Evolutionary conservation across 345 rosid genomes (phyloP).

Genomic region (Citrus reticulata): DNA sequence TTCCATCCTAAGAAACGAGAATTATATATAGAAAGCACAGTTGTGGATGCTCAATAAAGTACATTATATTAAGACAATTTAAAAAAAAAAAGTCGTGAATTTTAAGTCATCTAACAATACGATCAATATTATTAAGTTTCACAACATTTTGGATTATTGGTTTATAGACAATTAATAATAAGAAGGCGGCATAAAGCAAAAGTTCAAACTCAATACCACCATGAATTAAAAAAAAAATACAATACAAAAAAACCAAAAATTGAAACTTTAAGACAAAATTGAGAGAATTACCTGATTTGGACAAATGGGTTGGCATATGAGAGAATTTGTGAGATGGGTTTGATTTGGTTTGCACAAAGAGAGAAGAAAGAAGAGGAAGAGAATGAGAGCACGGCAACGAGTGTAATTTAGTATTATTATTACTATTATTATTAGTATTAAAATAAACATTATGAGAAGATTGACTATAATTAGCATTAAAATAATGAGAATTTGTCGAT

Average conservation of each 20-base stretch:
- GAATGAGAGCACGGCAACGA: conserved; percentile 8
- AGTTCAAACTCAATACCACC: not conserved
- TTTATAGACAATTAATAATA: not conserved
- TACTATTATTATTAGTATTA: not conserved
- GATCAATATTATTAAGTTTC: not conserved
- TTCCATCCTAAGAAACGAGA: not conserved
- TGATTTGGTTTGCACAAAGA: conserved; percentile 5
- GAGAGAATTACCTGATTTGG: conserved; percentile 36
- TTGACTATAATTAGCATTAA: conserved; percentile 1
- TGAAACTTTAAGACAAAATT: not conserved
- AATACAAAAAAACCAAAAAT: not conserved
- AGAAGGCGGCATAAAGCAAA: not conserved
- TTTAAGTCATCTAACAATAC: not conserved
- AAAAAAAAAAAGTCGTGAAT: not conserved
- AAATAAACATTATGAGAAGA: not conserved
- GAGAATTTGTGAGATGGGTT: conserved; percentile 19
- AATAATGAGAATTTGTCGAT: conserved; percentile 19
- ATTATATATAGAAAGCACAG: not conserved
- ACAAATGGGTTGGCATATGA: conserved; percentile 29
- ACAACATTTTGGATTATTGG: not conserved
- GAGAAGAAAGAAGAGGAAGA: conserved; percentile 11
- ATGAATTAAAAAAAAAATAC: not conserved
- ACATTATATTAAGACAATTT: not conserved
- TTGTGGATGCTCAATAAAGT: not conserved
- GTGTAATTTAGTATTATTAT: not conserved